These are phyloP conservation scores for Silene coronaria DNA, from an alignment of 179 eudicot species.

Conservation along the genomic window DNA sequence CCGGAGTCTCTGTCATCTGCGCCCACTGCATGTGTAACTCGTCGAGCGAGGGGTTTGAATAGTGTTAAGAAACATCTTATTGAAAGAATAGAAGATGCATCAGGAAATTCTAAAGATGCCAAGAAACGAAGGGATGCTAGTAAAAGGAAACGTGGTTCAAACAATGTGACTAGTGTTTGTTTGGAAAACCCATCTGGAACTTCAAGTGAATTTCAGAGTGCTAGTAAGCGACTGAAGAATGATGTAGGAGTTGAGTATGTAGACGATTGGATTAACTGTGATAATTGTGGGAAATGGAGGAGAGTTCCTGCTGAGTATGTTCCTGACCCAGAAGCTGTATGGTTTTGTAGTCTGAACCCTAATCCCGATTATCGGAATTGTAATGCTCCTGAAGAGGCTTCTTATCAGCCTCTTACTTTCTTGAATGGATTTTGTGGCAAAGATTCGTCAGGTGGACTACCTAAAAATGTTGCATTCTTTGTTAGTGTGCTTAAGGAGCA, in stretches of 20 bases:
- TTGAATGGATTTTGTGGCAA: slow-evolving; percentile 72
- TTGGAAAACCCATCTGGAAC: slow-evolving; percentile 21
- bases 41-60: slow-evolving; percentile 39
- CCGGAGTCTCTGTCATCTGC: slow-evolving; percentile 24
- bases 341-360: slow-evolving; percentile 95
- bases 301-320: slow-evolving; percentile 43
- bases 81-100: slow-evolving; percentile 34
- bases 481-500: slow-evolving; percentile 70
- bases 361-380: slow-evolving; percentile 64
- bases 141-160: slow-evolving; percentile 43
- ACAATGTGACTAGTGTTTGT: slow-evolving; percentile 15
- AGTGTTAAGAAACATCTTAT: slow-evolving; percentile 56
- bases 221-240: slow-evolving; percentile 38
- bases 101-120: slow-evolving; percentile 25
- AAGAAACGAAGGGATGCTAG: slow-evolving; percentile 22
- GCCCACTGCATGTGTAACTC: slow-evolving; percentile 26
- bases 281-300: slow-evolving; percentile 90
- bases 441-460: slow-evolving; percentile 59
- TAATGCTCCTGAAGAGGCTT: slow-evolving; percentile 66
- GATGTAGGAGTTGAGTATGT: slow-evolving; percentile 26
- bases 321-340: slow-evolving; percentile 44
- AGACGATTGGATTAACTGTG: slow-evolving; percentile 92
- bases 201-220: slow-evolving; percentile 19
- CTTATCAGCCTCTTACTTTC: slow-evolving; percentile 47
- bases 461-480: slow-evolving; percentile 75